These are phyloP conservation scores for Croton laevigatus DNA, from an alignment of 441 rosid species.

Conservation along the genomic window DNA sequence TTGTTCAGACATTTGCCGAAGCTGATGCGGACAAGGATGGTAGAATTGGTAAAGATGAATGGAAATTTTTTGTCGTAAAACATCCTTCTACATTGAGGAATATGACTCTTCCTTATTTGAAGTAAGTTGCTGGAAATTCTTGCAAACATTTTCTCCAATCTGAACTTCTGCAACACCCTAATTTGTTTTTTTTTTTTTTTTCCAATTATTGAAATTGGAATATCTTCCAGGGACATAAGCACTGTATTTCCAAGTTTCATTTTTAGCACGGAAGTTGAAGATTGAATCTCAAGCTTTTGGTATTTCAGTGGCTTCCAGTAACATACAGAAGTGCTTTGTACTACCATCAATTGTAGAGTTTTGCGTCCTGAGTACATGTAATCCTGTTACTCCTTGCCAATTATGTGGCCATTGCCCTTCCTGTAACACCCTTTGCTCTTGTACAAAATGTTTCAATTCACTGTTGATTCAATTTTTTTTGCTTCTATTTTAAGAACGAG, in stretches of 20 bases:
- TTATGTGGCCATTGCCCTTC: neutral
- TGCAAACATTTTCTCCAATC: neutral
- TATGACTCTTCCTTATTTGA: conserved; percentile 81
- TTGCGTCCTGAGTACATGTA: neutral
- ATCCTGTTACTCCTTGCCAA: neutral
- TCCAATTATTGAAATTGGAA: neutral
- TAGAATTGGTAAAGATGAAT: conserved; percentile 60
- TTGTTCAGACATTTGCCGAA: conserved; percentile 73
- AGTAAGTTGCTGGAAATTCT: conserved; percentile 34
- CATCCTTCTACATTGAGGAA: conserved; percentile 68
- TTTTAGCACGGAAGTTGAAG: conserved; percentile 54
- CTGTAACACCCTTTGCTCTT: neutral
- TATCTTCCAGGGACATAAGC: conserved; percentile 54
- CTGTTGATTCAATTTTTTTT: no score
- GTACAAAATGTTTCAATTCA: no score
- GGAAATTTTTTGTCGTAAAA: conserved; percentile 55
- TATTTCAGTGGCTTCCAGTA: neutral
- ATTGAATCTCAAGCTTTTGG: conserved; percentile 26
- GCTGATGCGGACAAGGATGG: conserved; percentile 71
- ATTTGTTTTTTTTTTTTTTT: neutral
- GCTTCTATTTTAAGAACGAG: no score
- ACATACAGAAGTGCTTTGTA: neutral
- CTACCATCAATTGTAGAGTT: neutral
- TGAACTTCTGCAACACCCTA: neutral
- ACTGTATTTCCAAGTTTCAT: conserved; percentile 61